A percentile compares a stretch with the other conserved stretches of the same genome.
These are phyloP conservation scores for Elsinoe arachidis DNA, from an alignment of 2,329 filamentous ascomycete genomes.

Conservation along the genomic window DNA sequence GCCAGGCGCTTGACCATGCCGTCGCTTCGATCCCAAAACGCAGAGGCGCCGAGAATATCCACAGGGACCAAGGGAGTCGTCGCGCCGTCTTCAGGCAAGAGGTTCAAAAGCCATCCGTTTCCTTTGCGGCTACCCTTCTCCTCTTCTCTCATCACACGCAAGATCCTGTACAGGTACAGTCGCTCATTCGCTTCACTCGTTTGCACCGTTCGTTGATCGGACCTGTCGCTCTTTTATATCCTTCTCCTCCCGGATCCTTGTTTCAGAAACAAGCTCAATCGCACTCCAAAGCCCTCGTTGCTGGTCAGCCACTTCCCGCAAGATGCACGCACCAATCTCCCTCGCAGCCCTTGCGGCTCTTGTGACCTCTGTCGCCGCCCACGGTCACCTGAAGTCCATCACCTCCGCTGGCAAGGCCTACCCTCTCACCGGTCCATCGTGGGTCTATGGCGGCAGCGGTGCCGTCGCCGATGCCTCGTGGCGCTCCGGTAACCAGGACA, in stretches of 20 bases:
- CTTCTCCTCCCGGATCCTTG: not conserved
- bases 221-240: slow-evolving; percentile 9
- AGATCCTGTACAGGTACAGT: slow-evolving; percentile 11
- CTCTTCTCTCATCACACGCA: not conserved
- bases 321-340: slow-evolving; percentile 7
- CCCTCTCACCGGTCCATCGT: slow-evolving; percentile 34
- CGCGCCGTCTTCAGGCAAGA: slow-evolving; percentile 9
- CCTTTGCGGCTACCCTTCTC: not conserved
- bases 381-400: slow-evolving; percentile 37
- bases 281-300: slow-evolving; percentile 5
- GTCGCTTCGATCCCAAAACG: slow-evolving; percentile 2
- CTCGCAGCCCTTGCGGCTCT: slow-evolving; percentile 16
- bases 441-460: slow-evolving; percentile 45
- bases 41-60: slow-evolving; percentile 10
- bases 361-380: slow-evolving; percentile 34
- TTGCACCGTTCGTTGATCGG: slow-evolving; percentile 7
- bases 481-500: slow-evolving; percentile 30
- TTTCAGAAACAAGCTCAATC: slow-evolving; percentile 11
- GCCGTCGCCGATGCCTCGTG: slow-evolving; percentile 43
- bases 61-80: not conserved
- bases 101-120: slow-evolving; percentile 4
- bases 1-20: not conserved
- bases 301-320: slow-evolving; percentile 7
- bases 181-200: slow-evolving; percentile 3
- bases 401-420: slow-evolving; percentile 41